Conservation (phyloP, 1,284 basidiomycete genomes). For the Apiotrichum mycotoxinovorans region DNA sequence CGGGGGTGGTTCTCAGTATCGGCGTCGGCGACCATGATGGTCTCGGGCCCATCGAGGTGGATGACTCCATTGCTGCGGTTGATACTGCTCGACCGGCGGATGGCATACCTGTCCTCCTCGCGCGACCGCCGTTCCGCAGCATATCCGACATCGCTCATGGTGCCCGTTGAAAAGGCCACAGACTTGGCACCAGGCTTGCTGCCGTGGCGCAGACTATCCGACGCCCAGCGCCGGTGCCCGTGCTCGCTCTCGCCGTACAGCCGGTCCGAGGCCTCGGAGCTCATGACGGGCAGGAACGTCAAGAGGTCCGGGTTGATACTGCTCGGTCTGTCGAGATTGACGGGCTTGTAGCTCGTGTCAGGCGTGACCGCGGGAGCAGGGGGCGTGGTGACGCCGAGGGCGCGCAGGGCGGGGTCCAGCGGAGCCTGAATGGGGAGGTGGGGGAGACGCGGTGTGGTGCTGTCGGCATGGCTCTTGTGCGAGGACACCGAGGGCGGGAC, state of each 20-base stretch:
- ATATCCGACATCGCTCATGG: not conserved
- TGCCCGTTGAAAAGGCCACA: not conserved
- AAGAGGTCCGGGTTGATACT: slow-evolving; percentile 43
- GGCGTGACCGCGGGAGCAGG: not conserved
- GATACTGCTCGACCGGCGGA: not conserved
- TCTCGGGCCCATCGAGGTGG: slow-evolving; percentile 1
- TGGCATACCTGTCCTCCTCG: not conserved
- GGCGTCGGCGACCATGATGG: not conserved
- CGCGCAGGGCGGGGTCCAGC: not conserved
- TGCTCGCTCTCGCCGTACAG: slow-evolving; percentile 9
- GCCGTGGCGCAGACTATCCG: not conserved
- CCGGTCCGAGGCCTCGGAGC: slow-evolving; percentile 29
- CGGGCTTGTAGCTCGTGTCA: slow-evolving; percentile 5
- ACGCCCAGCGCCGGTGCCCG: not conserved
- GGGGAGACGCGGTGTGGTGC: no score
- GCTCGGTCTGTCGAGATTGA: slow-evolving; percentile 37
- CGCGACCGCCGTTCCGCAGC: not conserved
- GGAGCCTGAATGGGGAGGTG: not conserved
- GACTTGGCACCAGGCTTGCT: slow-evolving; percentile 2
- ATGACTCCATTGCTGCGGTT: not conserved
- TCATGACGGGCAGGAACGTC: slow-evolving; percentile 47
- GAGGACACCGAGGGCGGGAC: no score
- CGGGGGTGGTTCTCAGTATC: slow-evolving; percentile 34
- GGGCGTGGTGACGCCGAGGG: slow-evolving; percentile 7
- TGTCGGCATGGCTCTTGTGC: no score